A percentile compares a stretch with the other conserved stretches of the same genome.
phyloP scores from a whole-genome alignment of 2,329 filamentous ascomycete genomes.

The Ustilaginoidea virens region DNA sequence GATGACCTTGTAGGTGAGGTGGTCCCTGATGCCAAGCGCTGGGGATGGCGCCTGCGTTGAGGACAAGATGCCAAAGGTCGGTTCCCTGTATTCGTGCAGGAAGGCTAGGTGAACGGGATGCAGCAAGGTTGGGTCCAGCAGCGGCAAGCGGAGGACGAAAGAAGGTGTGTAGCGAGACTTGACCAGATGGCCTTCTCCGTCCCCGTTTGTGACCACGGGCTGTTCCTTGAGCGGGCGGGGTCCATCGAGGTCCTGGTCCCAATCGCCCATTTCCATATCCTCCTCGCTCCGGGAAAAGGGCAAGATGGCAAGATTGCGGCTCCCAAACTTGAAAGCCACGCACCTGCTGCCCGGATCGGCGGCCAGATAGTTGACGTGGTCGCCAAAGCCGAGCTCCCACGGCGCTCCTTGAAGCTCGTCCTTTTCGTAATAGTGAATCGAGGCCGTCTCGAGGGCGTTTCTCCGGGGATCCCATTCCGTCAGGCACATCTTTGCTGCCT shows the following conservation, averaged over 20 bases:
- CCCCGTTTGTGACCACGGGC: slow-evolving; percentile 18
- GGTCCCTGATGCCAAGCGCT: slow-evolving; percentile 70
- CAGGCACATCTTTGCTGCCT: slow-evolving; percentile 84
- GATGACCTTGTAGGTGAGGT: slow-evolving; percentile 83
- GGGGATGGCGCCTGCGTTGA: slow-evolving; percentile 59
- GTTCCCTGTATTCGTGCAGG: slow-evolving; percentile 91
- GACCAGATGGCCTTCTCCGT: slow-evolving; percentile 10
- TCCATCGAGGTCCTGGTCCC: slow-evolving; percentile 68
- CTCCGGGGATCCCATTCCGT: slow-evolving; percentile 84
- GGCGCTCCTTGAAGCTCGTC: slow-evolving; percentile 74
- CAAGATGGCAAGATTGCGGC: slow-evolving; percentile 78
- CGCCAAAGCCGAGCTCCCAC: slow-evolving; percentile 61
- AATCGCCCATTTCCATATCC: slow-evolving; percentile 83
- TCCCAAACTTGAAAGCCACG: slow-evolving; percentile 84
- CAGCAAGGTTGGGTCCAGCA: slow-evolving; percentile 73
- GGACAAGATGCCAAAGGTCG: slow-evolving; percentile 88
- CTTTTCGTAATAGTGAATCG: slow-evolving; percentile 96
- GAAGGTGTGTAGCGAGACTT: slow-evolving; percentile 67
- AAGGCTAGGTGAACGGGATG: slow-evolving; percentile 88
- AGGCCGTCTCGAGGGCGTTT: slow-evolving; percentile 69
- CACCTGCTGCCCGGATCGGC: slow-evolving; percentile 88
- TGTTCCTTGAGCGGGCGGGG: slow-evolving; percentile 38
- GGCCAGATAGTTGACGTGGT: slow-evolving; percentile 66
- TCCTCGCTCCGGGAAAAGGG: slow-evolving; percentile 79
- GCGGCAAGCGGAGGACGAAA: slow-evolving; percentile 81